These are phyloP conservation scores for Fonsecaea nubica DNA, from an alignment of 2,329 filamentous ascomycete genomes.

Conservation along the genomic window DNA sequence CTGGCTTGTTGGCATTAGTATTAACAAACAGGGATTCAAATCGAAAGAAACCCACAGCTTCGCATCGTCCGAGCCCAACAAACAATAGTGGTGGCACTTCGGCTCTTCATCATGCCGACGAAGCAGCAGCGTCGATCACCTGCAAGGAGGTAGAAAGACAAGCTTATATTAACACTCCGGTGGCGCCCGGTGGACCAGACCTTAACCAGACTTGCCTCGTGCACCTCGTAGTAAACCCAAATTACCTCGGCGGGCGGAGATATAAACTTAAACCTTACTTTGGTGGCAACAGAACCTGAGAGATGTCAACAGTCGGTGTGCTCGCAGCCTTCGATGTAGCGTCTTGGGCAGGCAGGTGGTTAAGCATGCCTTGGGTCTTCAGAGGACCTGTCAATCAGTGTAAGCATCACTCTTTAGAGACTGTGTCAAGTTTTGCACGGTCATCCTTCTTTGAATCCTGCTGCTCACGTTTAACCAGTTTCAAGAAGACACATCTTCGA, in stretches of 20 bases:
- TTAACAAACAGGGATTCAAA: too few species aligned
- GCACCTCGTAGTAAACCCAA: not conserved
- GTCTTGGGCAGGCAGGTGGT: not conserved
- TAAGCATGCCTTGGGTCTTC: not conserved
- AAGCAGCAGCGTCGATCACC: not conserved
- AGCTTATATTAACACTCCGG: not conserved
- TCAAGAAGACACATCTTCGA: not conserved
- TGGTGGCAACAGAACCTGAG: not conserved
- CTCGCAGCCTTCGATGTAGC: not conserved
- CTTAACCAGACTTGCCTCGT: not conserved
- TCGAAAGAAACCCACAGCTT: too few species aligned
- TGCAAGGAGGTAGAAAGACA: too few species aligned
- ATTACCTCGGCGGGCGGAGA: not conserved
- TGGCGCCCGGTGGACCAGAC: not conserved
- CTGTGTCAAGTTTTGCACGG: too few species aligned
- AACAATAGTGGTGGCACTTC: too few species aligned
- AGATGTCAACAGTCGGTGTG: not conserved
- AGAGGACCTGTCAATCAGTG: not conserved
- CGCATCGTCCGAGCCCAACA: too few species aligned
- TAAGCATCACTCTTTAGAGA: not conserved
- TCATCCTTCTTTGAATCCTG: not conserved
- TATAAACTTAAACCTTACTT: conserved; percentile 2
- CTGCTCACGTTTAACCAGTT: not conserved
- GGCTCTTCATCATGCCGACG: not conserved
- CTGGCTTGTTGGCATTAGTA: too few species aligned